Evolutionary conservation across 768 basidiomycete genomes (phyloP).

Genomic region (Phaeotremella fagi): DNA sequence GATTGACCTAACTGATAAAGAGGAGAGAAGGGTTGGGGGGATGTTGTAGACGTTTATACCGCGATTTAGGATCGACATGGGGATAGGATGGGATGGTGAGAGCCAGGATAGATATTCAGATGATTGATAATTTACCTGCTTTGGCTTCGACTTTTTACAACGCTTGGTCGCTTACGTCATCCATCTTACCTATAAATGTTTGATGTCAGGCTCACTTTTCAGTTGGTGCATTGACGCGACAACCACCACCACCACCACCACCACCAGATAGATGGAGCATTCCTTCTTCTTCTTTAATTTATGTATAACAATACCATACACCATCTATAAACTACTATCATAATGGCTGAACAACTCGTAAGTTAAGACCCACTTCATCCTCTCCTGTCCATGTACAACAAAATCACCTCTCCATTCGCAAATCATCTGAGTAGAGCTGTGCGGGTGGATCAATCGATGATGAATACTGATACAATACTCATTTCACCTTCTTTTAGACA

Average conservation of each 20-base stretch:
- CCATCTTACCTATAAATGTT: not conserved
- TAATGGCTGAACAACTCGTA: constrained; percentile 60
- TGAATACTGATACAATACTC: no score
- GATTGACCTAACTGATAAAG: constrained; percentile 64
- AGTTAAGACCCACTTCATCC: constrained; percentile 28
- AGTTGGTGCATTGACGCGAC: not conserved
- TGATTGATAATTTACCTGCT: no score
- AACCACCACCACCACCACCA: no score
- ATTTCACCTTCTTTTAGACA: constrained; percentile 32
- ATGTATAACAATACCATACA: not conserved
- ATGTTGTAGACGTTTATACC: constrained; percentile 59
- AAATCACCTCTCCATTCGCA: no score
- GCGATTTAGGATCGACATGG: constrained; percentile 19
- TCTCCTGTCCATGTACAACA: no score
- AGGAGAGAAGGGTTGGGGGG: constrained; percentile 63
- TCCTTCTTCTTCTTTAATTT: not conserved
- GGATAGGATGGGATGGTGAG: not conserved
- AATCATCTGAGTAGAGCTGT: no score
- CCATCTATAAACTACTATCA: no score
- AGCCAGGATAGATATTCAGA: no score
- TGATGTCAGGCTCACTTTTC: not conserved
- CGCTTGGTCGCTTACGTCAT: constrained; percentile 2
- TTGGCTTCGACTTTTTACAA: no score
- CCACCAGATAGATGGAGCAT: no score
- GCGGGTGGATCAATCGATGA: no score